These are phyloP conservation scores for Penicillium sp. DNA, from an alignment of 2,329 filamentous ascomycete genomes.

Conservation along the genomic window DNA sequence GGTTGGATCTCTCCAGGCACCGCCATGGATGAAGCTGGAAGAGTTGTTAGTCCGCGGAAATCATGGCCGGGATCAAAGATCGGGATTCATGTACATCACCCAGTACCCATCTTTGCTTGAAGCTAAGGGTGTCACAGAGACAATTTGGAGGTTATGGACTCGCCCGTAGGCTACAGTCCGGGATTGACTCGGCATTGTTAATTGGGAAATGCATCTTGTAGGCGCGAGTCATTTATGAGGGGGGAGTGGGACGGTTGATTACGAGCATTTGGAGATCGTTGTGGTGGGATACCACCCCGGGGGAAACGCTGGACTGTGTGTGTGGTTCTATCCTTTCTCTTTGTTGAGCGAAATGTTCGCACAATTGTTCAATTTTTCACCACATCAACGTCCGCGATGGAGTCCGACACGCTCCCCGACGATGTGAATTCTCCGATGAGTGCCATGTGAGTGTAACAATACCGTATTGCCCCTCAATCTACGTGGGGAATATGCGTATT, in stretches of 20 bases:
- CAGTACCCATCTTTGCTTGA: constrained; percentile 33
- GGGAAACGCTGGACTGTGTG: neutral
- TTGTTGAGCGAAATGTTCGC: no score
- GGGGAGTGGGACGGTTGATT: constrained; percentile 12
- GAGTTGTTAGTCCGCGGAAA: constrained; percentile 3
- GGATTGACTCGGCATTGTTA: constrained; percentile 29
- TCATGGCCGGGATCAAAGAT: neutral
- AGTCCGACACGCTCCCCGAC: neutral
- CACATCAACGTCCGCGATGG: neutral
- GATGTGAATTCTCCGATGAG: neutral
- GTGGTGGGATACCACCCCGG: neutral
- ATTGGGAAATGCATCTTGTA: constrained; percentile 1
- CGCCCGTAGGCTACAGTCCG: constrained; percentile 30
- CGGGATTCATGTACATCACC: constrained; percentile 38
- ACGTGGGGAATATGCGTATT: rapidly evolving
- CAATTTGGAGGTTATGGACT: constrained; percentile 34
- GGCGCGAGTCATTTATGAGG: constrained; percentile 2
- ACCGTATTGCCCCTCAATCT: constrained; percentile 22
- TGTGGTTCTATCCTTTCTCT: neutral
- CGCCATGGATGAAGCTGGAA: constrained; percentile 49
- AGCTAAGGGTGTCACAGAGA: constrained; percentile 31
- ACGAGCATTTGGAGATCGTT: neutral
- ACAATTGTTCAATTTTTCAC: neutral
- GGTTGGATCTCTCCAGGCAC: constrained; percentile 51
- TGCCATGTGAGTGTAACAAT: constrained; percentile 3